Percentiles rank a stretch among this genome's conserved stretches.
phyloP scores from a whole-genome alignment of 108 stramenopile species.

The Epithemia pelagica region DNA sequence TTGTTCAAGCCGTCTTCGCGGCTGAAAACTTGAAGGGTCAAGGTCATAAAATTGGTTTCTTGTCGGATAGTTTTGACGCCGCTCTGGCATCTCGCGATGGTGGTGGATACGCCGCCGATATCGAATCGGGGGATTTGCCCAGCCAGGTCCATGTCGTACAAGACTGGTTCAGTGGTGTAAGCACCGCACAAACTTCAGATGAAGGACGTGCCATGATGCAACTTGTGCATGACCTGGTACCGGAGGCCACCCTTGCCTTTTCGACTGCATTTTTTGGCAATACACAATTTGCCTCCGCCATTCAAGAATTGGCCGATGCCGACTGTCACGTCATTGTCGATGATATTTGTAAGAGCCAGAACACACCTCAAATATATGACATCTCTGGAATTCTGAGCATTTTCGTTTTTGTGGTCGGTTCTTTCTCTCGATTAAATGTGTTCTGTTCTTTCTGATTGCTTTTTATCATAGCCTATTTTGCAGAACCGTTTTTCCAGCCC shows the following conservation, averaged over 20 bases:
- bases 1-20: not conserved
- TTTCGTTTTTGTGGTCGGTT: too few relatives aligned
- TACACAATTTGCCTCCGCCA: not conserved
- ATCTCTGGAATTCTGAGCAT: too few relatives aligned
- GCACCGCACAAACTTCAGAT: not conserved
- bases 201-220: slow-evolving; percentile 35
- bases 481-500: slow-evolving; percentile 3
- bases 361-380: too few relatives aligned
- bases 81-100: not conserved
- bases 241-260: slow-evolving; percentile 11
- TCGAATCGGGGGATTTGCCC: not conserved
- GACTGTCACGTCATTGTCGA: not conserved
- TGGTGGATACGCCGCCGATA: not conserved
- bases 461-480: not conserved
- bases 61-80: not conserved
- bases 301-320: not conserved
- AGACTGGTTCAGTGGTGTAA: too few relatives aligned
- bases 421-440: too few relatives aligned
- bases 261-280: not conserved
- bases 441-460: not conserved
- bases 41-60: not conserved
- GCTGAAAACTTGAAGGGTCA: not conserved
- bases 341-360: not conserved
- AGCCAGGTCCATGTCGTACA: not conserved
- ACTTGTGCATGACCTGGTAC: slow-evolving; percentile 23